phyloP scores from a whole-genome alignment of 352 stramenopile genomes.

The Phytophthora uliginosa region DNA sequence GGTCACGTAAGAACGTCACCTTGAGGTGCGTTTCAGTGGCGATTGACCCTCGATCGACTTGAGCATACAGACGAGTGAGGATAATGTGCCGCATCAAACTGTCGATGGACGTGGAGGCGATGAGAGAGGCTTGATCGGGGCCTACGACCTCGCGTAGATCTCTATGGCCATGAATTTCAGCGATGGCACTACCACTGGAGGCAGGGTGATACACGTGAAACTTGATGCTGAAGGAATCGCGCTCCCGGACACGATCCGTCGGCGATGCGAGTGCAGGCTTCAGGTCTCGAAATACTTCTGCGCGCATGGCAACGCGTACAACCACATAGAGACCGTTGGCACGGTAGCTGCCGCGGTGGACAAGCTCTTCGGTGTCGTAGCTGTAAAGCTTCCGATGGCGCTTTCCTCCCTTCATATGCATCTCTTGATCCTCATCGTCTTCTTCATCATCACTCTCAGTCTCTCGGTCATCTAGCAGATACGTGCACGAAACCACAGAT shows the following conservation, averaged over 20 bases:
- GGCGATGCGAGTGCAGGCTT: constrained; percentile 33
- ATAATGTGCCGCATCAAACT: constrained; percentile 70
- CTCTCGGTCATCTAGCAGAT: constrained; percentile 50
- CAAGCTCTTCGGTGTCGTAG: constrained; percentile 66
- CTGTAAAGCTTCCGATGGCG: constrained; percentile 34
- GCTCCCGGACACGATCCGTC: constrained; percentile 56
- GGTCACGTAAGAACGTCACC: constrained; percentile 63
- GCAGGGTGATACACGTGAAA: constrained; percentile 71
- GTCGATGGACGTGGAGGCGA: constrained; percentile 46
- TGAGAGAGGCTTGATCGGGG: constrained; percentile 55
- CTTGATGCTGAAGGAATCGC: constrained; percentile 65
- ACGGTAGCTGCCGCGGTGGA: constrained; percentile 71
- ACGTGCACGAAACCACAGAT: constrained; percentile 50
- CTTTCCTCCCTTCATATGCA: background rate
- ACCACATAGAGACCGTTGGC: constrained; percentile 65
- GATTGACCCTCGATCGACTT: constrained; percentile 5
- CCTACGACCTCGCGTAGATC: constrained; percentile 76
- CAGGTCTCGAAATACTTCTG: constrained; percentile 41
- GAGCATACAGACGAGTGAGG: constrained; percentile 46
- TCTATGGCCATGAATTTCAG: constrained; percentile 45
- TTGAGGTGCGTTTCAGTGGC: constrained; percentile 17
- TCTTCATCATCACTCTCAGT: constrained; percentile 34
- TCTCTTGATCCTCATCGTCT: background rate
- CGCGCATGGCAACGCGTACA: constrained; percentile 67
- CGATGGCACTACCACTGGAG: constrained; percentile 40